A percentile compares a stretch with the other conserved stretches of the same genome.
phyloP scores from a whole-genome alignment of 176 grass and related monocot species.

The Rhynchospora pubera region DNA sequence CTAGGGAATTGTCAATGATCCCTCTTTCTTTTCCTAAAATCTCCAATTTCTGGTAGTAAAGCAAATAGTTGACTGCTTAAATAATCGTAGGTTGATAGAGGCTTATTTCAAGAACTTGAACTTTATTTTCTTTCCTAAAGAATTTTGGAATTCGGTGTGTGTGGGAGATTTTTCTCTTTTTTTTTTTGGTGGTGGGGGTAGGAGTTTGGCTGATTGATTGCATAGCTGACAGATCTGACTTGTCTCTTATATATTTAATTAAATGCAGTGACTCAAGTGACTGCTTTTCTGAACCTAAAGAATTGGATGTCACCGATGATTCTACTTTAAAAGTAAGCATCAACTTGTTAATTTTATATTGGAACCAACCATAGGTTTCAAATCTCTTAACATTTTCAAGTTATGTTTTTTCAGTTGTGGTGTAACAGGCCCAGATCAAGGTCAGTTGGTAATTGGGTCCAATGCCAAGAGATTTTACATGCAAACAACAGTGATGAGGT shows the following conservation, averaged over 20 bases:
- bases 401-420: conserved; percentile 28
- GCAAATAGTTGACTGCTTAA: neutral
- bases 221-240: neutral
- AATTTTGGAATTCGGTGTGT: neutral
- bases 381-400: conserved; percentile 20
- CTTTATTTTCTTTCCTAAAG: neutral
- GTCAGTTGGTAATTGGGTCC: conserved; percentile 89
- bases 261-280: conserved; percentile 32
- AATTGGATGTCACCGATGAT: conserved; percentile 45
- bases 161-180: neutral
- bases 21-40: neutral
- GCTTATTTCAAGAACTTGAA: neutral
- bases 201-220: neutral
- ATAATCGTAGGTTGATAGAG: neutral
- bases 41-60: neutral
- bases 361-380: neutral
- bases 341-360: neutral
- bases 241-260: conserved; percentile 3
- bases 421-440: conserved; percentile 28
- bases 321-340: conserved; percentile 54
- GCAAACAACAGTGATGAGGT: conserved; percentile 37
- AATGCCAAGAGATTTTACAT: conserved; percentile 59
- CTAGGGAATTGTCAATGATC: neutral
- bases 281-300: conserved; percentile 23
- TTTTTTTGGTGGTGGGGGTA: neutral